These are phyloP conservation scores for Ceratobasidium sp. DNA, from an alignment of 1,284 basidiomycete genomes.

Conservation along the genomic window DNA sequence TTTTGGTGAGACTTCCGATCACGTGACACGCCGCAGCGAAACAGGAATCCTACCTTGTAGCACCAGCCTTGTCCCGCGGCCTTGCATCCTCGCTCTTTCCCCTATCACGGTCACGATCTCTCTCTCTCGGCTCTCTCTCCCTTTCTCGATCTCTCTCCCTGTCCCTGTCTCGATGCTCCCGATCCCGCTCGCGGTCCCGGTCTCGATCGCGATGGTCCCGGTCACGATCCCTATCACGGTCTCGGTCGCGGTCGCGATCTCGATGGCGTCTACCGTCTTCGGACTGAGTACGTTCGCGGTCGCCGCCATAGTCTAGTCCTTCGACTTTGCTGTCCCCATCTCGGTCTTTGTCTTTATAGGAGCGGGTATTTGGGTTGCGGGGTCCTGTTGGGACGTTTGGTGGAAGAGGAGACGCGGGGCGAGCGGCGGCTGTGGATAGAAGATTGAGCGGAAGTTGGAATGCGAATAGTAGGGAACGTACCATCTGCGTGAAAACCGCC, in stretches of 20 bases:
- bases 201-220: conserved; percentile 28
- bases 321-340: conserved; percentile 84
- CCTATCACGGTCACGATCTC: conserved; percentile 45
- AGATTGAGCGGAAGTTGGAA: not conserved
- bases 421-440: conserved; percentile 62
- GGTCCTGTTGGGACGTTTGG: conserved; percentile 87
- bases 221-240: conserved; percentile 48
- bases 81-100: conserved; percentile 46
- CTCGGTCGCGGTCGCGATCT: conserved; percentile 45
- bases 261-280: conserved; percentile 61
- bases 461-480: conserved; percentile 50
- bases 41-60: conserved; percentile 38
- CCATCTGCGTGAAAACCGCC: conserved; percentile 50
- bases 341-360: conserved; percentile 86
- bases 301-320: conserved; percentile 86
- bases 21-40: not conserved
- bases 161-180: conserved; percentile 43
- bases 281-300: conserved; percentile 57
- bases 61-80: conserved; percentile 37
- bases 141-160: conserved; percentile 42
- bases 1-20: no score
- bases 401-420: conserved; percentile 82
- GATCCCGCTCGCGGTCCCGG: conserved; percentile 40
- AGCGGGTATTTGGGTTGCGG: conserved; percentile 68
- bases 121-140: conserved; percentile 46